These are phyloP conservation scores for Eucalyptus rudis DNA, from an alignment of 345 rosid species.

Conservation along the genomic window DNA sequence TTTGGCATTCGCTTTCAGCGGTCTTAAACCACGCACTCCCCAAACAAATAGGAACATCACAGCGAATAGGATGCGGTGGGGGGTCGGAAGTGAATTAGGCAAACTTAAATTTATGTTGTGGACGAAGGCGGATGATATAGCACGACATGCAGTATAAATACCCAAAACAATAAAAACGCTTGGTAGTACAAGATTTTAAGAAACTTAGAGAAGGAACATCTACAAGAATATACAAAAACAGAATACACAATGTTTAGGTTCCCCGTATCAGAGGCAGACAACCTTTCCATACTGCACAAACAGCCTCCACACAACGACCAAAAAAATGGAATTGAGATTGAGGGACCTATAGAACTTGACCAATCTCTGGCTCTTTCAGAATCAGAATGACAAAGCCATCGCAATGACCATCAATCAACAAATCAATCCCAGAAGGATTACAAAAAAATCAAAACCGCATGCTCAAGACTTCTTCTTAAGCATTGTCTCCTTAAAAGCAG, in stretches of 20 bases:
- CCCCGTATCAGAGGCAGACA: not conserved
- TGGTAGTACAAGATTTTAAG: not conserved
- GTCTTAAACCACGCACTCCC: not conserved
- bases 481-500: slow-evolving; percentile 83
- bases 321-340: not conserved
- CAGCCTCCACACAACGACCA: not conserved
- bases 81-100: not conserved
- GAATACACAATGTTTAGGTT: not conserved
- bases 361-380: not conserved
- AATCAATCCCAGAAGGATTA: not conserved
- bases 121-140: not conserved
- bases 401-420: not conserved
- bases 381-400: not conserved
- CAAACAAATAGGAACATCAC: not conserved
- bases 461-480: slow-evolving; percentile 19
- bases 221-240: not conserved
- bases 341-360: not conserved
- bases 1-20: not conserved
- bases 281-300: not conserved
- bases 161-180: not conserved
- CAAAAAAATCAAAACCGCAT: not conserved
- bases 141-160: not conserved
- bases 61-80: not conserved
- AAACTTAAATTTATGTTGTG: not conserved
- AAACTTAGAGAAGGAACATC: not conserved